phyloP scores from a whole-genome alignment of 768 basidiomycete genomes.

The Exsudoporus frostii region DNA sequence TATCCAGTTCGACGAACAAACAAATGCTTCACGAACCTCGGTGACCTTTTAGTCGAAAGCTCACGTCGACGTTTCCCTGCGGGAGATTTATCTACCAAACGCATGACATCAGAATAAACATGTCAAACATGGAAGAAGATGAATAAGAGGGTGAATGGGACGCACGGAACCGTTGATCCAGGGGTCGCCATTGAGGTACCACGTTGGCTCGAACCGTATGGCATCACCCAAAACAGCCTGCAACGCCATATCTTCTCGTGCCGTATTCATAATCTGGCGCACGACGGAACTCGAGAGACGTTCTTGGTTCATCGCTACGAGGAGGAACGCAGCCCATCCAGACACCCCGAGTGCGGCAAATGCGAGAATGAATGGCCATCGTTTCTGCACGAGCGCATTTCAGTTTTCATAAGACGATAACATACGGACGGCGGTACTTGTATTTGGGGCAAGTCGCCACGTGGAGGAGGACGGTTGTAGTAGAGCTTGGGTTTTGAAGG shows the following conservation, averaged over 20 bases:
- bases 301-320: slow-evolving; percentile 73
- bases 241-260: slow-evolving; percentile 51
- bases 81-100: slow-evolving; percentile 59
- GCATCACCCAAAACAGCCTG: slow-evolving; percentile 60
- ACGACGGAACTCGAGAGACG: slow-evolving; percentile 74
- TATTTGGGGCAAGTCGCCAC: slow-evolving; percentile 41
- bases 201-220: slow-evolving; percentile 33
- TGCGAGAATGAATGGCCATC: slow-evolving; percentile 58
- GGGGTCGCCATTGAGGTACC: slow-evolving; percentile 74
- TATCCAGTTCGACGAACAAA: neutral
- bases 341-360: slow-evolving; percentile 51
- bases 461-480: slow-evolving; percentile 39
- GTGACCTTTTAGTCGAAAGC: slow-evolving; percentile 71
- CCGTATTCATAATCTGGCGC: slow-evolving; percentile 57
- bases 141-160: slow-evolving; percentile 5
- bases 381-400: slow-evolving; percentile 23
- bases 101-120: neutral
- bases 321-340: slow-evolving; percentile 67
- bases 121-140: neutral
- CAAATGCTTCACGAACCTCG: slow-evolving; percentile 43
- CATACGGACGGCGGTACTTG: slow-evolving; percentile 26
- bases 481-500: slow-evolving; percentile 45
- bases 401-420: neutral
- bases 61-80: slow-evolving; percentile 75
- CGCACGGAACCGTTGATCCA: slow-evolving; percentile 65